A percentile compares a stretch with the other conserved stretches of the same genome.
Conservation (phyloP, 257 asterid species). For the Schizonepeta tenuifolia region DNA sequence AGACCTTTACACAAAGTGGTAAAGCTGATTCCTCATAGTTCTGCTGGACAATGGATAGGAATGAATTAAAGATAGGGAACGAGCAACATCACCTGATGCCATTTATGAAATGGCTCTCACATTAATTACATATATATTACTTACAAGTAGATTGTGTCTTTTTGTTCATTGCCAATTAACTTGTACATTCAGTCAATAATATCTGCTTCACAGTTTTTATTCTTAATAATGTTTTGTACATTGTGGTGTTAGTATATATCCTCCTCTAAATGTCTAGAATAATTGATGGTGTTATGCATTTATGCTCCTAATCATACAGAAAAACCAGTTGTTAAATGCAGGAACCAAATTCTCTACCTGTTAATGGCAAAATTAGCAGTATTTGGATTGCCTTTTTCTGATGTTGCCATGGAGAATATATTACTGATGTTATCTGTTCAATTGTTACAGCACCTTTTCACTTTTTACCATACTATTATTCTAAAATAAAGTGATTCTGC, state of each 20-base stretch:
- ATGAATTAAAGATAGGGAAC: slow-evolving; percentile 42
- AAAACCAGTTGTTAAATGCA: not conserved
- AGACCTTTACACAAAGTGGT: slow-evolving; percentile 55
- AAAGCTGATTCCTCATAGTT: slow-evolving; percentile 57
- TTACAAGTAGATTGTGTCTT: not conserved
- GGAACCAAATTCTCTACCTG: slow-evolving; percentile 37
- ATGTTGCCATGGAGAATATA: slow-evolving; percentile 50
- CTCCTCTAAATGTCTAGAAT: not conserved
- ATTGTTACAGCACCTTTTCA: not conserved
- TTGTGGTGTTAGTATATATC: not conserved
- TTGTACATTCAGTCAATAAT: slow-evolving; percentile 2
- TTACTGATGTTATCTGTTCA: slow-evolving; percentile 33
- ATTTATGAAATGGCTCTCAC: slow-evolving; percentile 7
- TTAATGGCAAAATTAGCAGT: slow-evolving; percentile 42
- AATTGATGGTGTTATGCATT: not conserved
- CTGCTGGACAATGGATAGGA: slow-evolving; percentile 62
- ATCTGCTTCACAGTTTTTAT: not conserved
- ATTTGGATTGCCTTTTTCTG: slow-evolving; percentile 38
- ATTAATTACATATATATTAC: not conserved
- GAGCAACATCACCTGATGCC: slow-evolving; percentile 28
- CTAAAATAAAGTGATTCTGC: slow-evolving; percentile 15
- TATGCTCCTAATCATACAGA: not conserved
- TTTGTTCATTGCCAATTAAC: not conserved
- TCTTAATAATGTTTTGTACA: not conserved
- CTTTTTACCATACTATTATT: slow-evolving; percentile 31